These are phyloP conservation scores for Platismatia glauca DNA, from an alignment of 495 filamentous ascomycete genomes.

Conservation along the genomic window DNA sequence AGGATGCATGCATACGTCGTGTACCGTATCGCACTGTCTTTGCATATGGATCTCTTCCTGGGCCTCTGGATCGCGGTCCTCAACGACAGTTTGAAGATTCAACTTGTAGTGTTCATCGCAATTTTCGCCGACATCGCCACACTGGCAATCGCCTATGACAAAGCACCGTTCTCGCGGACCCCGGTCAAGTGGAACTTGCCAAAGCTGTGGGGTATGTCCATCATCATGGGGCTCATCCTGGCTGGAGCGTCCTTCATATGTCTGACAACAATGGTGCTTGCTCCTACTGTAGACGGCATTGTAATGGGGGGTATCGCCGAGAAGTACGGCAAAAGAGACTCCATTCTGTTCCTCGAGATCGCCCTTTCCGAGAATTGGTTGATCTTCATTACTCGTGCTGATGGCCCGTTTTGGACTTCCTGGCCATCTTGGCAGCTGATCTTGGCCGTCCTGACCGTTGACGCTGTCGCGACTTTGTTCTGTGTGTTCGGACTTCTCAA, in stretches of 20 bases:
- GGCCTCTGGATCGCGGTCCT: constrained; percentile 84
- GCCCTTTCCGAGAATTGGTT: constrained; percentile 91
- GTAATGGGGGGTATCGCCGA: constrained; percentile 72
- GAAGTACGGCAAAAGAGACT: constrained; percentile 73
- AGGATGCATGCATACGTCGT: constrained; percentile 96
- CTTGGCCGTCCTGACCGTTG: constrained; percentile 68
- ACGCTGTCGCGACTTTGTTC: constrained; percentile 76
- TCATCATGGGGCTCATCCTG: constrained; percentile 70
- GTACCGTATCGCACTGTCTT: constrained; percentile 87
- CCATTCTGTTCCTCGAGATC: constrained; percentile 82
- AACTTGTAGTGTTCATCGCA: constrained; percentile 85
- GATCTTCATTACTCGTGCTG: constrained; percentile 90
- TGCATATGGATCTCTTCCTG: constrained; percentile 83
- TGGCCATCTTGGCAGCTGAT: constrained; percentile 74
- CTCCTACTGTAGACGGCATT: constrained; percentile 28
- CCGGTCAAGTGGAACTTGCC: constrained; percentile 94
- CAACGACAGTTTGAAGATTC: constrained; percentile 73
- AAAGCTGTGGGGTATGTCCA: constrained; percentile 85
- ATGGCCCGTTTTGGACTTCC: constrained; percentile 73
- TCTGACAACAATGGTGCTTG: constrained; percentile 64
- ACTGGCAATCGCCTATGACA: constrained; percentile 87
- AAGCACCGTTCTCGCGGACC: constrained; percentile 74
- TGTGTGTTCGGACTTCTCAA: constrained; percentile 74
- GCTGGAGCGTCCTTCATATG: constrained; percentile 79
- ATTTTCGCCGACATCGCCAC: constrained; percentile 94